A percentile compares a stretch with the other conserved stretches of the same genome.
These are phyloP conservation scores for Exophiala oligosperma DNA, from an alignment of 2,329 filamentous ascomycete genomes.

Conservation along the genomic window DNA sequence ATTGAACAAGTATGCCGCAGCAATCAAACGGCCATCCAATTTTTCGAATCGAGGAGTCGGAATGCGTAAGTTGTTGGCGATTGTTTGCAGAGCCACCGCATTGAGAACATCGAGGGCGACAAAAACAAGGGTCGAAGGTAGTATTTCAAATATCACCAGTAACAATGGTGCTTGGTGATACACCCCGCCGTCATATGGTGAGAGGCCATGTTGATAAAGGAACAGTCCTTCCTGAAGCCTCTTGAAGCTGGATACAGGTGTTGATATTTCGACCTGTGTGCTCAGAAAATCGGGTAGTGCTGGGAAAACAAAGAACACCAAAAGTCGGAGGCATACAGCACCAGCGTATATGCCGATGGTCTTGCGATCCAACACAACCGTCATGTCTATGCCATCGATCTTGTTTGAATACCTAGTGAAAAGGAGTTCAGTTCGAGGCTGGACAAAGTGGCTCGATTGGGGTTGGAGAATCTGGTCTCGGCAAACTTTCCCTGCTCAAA, in stretches of 20 bases:
- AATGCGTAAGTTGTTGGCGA: slow-evolving; percentile 53
- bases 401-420: background rate
- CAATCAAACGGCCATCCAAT: slow-evolving; percentile 21
- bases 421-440: slow-evolving; percentile 22
- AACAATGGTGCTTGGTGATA: slow-evolving; percentile 84
- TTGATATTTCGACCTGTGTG: slow-evolving; percentile 92
- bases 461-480: slow-evolving; percentile 5
- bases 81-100: slow-evolving; percentile 73
- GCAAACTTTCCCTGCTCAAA: background rate
- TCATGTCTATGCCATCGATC: slow-evolving; percentile 12
- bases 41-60: slow-evolving; percentile 25
- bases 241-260: slow-evolving; percentile 97
- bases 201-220: slow-evolving; percentile 93
- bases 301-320: slow-evolving; percentile 79
- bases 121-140: slow-evolving; percentile 83
- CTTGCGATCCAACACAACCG: slow-evolving; percentile 57
- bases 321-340: slow-evolving; percentile 75
- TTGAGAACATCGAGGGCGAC: slow-evolving; percentile 77
- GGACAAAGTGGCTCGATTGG: slow-evolving; percentile 6
- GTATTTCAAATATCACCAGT: slow-evolving; percentile 84
- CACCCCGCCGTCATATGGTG: slow-evolving; percentile 92
- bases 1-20: slow-evolving; percentile 80
- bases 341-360: slow-evolving; percentile 70
- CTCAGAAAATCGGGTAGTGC: slow-evolving; percentile 81
- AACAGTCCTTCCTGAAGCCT: slow-evolving; percentile 96